Conservation (phyloP, 2,329 filamentous ascomycete species). For the Aspergillus puulaauensis region DNA sequence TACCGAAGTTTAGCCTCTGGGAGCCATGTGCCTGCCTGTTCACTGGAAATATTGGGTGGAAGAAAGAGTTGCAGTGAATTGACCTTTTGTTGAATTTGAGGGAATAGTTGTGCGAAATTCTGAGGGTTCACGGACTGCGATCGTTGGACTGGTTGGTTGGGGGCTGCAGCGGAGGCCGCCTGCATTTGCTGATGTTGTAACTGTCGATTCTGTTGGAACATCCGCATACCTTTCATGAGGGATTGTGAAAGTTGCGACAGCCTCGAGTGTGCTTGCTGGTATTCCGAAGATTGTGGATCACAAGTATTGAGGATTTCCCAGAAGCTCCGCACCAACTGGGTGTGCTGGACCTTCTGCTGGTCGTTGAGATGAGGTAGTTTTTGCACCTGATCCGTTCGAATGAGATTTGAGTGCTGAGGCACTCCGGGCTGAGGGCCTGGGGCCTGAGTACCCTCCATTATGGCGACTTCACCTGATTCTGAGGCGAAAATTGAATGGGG, state of each 20-base stretch:
- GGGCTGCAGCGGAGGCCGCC: constrained; percentile 17
- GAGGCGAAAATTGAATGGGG: background rate
- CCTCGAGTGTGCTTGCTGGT: constrained; percentile 51
- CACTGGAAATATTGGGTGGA: constrained; percentile 45
- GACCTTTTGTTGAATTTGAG: constrained; percentile 48
- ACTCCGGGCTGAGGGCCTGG: constrained; percentile 31
- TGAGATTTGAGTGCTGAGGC: constrained; percentile 46
- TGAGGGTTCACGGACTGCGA: constrained; percentile 39
- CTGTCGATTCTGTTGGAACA: constrained; percentile 45
- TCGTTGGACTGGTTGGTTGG: constrained; percentile 28
- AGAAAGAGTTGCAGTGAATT: constrained; percentile 45
- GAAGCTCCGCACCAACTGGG: constrained; percentile 52
- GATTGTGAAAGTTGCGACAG: constrained; percentile 52
- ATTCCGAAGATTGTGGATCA: constrained; percentile 49
- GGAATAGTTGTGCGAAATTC: constrained; percentile 42
- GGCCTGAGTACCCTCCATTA: constrained; percentile 36
- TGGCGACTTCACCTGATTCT: background rate
- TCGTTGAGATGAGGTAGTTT: constrained; percentile 54
- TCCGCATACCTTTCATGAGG: constrained; percentile 53
- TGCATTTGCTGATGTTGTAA: constrained; percentile 32
- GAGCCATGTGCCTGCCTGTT: constrained; percentile 47
- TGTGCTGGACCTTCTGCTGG: constrained; percentile 57
- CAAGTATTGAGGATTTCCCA: constrained; percentile 55
- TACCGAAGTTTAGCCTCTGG: constrained; percentile 48
- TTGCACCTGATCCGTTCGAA: constrained; percentile 54